Base-by-base conservation (phyloP, 345 rosid genomes). In the Eucalyptus marginata region DNA sequence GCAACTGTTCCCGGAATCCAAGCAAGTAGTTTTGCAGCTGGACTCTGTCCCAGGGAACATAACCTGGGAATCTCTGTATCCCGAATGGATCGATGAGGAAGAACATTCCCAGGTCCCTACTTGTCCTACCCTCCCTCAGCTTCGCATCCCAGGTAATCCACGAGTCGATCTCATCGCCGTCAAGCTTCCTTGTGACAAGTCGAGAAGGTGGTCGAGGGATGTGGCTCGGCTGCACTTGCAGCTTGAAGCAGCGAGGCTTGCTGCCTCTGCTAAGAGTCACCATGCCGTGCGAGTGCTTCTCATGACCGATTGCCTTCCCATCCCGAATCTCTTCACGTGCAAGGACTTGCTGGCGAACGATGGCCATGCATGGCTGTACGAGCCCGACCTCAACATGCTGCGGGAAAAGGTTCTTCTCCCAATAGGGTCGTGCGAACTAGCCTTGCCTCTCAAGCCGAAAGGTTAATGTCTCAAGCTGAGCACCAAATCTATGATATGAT, bases 31-130 rank as follows among this genome's bases (percentile, higher is more conserved):
- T 91, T 90, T 96, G 91, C 95, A 90, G 81, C 92, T 96, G 10
- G 92, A 94, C 44, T 81, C 91, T 86, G 92, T 90, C 13, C 90
- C 91, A 11, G 86, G 88, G 44, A 93, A 93, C 86, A 47, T 96
- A 76, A 94, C 97, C 59, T 97, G 98, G 99, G 98, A 97, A 88
- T 92, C 95, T 68, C 87, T 97, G 17, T 97, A 96, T 88, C 99
- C 98, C 13, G 99, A 97, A 90, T 96, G 99, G 99, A 97, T 96
- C 86, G 99, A 97, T 36, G 98, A 97, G 93, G 99, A 95, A 85
- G 97, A 80, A 81, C 86, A 81, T 50, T 50, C 50, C 7, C 50
- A 13, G 29, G 86, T 83, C 43, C 89, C 89, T 17, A 83, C 22
- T 29, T 88, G 89, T 52, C 89, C 89, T 18, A 43, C 86, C 86